Base-by-base conservation (phyloP, 2,329 filamentous ascomycete genomes). In the Fusarium ramigenum region DNA sequence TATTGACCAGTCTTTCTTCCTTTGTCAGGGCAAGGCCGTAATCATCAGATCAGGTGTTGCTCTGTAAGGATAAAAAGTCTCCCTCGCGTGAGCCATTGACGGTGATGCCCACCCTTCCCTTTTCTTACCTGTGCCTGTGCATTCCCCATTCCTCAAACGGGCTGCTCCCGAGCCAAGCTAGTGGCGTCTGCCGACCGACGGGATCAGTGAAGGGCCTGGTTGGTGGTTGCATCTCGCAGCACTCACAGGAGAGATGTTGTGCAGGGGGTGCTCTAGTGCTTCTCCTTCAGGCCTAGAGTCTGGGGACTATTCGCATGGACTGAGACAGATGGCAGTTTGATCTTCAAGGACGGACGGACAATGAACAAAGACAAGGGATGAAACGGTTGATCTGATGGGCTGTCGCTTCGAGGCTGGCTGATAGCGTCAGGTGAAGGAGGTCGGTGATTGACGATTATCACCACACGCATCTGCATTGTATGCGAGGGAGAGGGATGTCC, bases 121-220 rank as follows among this genome's bases (percentile, higher is more conserved):
- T 67, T 61, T 66, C 58, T 66, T 63, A 32, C 53, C 37, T 40
- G 50, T 54, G 47, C 53, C 37, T 40, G 50, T 54, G 47, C 74
- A 76, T 76, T 76, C 75, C 74, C 67, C 74, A 76, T 76, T 76
- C 75, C 74, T 69, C 61, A 72, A 75, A 74, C 75, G 74, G 75
- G 75, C 70, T 75, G 72, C 68, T 77, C 70, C 74, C 74, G 74
- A 64, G 63, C 56, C 34, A 58, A 70, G 70, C 72, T 66, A 72
- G 75, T 74, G 67, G 72, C 72, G 67, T 72, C 69, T 72, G 63
- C 64, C 69, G 66, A 73, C 65, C 47, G 61, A 61, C 56, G 52
- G 39, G 58, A 58, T 39, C 60, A 70, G 34, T 36, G 15, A 54
- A 49, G 52, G 66, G 62, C 39, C 57, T 34, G 32, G 30, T 30